Evolutionary conservation across 2,329 filamentous ascomycete species (phyloP).

Genomic region (Cyphellophora attinorum): DNA sequence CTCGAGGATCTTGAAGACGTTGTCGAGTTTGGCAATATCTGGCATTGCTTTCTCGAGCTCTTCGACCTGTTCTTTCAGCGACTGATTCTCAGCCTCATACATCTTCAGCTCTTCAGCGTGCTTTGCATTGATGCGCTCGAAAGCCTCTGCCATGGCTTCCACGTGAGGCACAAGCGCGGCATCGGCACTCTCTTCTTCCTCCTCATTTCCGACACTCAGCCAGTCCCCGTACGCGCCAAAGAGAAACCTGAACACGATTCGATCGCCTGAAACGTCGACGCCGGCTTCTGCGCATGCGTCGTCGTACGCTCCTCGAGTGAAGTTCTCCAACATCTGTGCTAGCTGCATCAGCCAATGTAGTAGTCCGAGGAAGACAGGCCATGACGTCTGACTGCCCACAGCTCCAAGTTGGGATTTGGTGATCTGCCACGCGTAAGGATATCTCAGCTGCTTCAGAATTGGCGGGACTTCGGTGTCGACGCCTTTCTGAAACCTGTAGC

Average conservation of each 20-base stretch:
- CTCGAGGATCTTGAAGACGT: conserved; percentile 85
- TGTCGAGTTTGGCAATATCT: conserved; percentile 72
- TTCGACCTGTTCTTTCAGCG: conserved; percentile 75
- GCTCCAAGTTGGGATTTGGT: conserved; percentile 93
- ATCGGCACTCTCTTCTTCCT: conserved; percentile 74
- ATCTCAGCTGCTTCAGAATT: conserved; percentile 83
- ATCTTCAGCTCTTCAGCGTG: conserved; percentile 76
- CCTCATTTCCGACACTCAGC: conserved; percentile 85
- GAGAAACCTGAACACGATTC: conserved; percentile 89
- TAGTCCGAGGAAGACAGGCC: conserved; percentile 86
- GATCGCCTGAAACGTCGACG: conserved; percentile 77
- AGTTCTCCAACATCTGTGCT: conserved; percentile 85
- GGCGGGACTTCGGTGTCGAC: conserved; percentile 93
- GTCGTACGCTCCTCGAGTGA: conserved; percentile 68
- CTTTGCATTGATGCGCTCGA: conserved; percentile 73
- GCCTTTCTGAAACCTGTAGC: conserved; percentile 83
- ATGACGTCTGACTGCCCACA: conserved; percentile 82
- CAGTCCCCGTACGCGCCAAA: conserved; percentile 86
- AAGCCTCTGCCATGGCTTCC: conserved; percentile 76
- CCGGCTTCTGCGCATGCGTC: conserved; percentile 82
- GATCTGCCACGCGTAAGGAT: conserved; percentile 90
- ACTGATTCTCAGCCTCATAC: conserved; percentile 76
- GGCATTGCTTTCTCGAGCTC: conserved; percentile 80
- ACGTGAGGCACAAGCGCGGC: conserved; percentile 73
- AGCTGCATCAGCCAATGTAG: conserved; percentile 99